A percentile compares a stretch with the other conserved stretches of the same genome.
These are phyloP conservation scores for Syzygium oleosum DNA, from an alignment of 345 rosid species.

Conservation along the genomic window DNA sequence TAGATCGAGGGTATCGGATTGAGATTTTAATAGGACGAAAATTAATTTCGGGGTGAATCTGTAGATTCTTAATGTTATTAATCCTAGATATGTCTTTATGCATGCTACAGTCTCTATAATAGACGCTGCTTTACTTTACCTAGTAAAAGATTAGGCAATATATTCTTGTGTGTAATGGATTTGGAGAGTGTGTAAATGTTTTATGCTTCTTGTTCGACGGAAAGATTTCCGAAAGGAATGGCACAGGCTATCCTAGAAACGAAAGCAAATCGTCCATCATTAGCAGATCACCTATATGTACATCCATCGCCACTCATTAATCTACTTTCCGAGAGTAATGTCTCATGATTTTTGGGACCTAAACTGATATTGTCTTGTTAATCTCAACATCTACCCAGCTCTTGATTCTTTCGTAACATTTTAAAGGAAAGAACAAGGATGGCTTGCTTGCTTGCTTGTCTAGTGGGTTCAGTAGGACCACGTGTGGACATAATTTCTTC, in stretches of 20 bases:
- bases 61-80: neutral
- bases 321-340: neutral
- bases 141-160: neutral
- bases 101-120: neutral
- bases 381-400: neutral
- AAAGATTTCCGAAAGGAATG: neutral
- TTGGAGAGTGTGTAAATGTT: neutral
- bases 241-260: neutral
- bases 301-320: neutral
- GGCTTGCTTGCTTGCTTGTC: neutral
- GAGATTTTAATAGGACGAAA: neutral
- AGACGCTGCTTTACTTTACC: neutral
- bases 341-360: neutral
- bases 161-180: neutral
- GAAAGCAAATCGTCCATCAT: neutral
- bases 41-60: accelerated
- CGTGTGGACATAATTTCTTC: neutral
- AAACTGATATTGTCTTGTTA: neutral
- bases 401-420: neutral
- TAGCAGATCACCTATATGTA: neutral
- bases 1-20: neutral
- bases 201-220: neutral
- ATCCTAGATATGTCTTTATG: neutral
- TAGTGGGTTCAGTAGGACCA: neutral
- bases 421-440: neutral